Percentiles rank a stretch among this genome's conserved stretches.
phyloP scores from a whole-genome alignment of 495 filamentous ascomycete genomes.

The Hypoxylon intermedium region DNA sequence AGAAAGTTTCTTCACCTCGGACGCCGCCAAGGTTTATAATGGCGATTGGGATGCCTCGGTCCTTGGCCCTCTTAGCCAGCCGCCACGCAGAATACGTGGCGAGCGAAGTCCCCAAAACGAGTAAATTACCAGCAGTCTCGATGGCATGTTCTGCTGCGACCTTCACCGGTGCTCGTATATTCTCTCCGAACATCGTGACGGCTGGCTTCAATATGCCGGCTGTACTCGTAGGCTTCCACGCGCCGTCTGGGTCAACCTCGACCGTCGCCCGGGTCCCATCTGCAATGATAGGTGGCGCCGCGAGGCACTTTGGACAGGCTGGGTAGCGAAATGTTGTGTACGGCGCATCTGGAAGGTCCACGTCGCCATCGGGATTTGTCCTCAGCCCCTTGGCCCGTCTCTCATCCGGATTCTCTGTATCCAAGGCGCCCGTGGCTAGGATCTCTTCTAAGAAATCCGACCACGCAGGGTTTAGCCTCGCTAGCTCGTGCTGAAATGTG shows the following conservation, averaged over 20 bases:
- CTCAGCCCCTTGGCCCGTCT: conserved; percentile 72
- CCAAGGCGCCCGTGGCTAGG: conserved; percentile 73
- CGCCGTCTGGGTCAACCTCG: conserved; percentile 80
- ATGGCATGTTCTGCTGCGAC: conserved; percentile 78
- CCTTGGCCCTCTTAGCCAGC: conserved; percentile 80
- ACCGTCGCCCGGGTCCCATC: conserved; percentile 66
- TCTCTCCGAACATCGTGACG: conserved; percentile 96
- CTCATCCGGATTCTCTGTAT: conserved; percentile 77
- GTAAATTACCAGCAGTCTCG: conserved; percentile 72
- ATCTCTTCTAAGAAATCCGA: conserved; percentile 74
- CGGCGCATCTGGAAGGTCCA: conserved; percentile 85
- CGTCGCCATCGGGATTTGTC: conserved; percentile 93
- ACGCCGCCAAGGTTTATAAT: conserved; percentile 85
- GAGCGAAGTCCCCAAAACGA: conserved; percentile 86
- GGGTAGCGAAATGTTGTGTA: conserved; percentile 93
- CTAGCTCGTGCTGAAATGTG: conserved; percentile 77
- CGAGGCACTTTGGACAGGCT: conserved; percentile 81
- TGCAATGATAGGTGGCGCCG: conserved; percentile 64
- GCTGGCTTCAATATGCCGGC: conserved; percentile 88
- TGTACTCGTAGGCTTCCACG: conserved; percentile 71
- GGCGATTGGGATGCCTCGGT: conserved; percentile 82
- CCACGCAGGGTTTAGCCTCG: conserved; percentile 86
- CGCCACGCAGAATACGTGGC: conserved; percentile 96
- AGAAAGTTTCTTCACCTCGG: conserved; percentile 76
- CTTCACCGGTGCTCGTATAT: conserved; percentile 72